These are phyloP conservation scores for Epichloe hybrida DNA, from an alignment of 2,329 filamentous ascomycete species.

Conservation along the genomic window DNA sequence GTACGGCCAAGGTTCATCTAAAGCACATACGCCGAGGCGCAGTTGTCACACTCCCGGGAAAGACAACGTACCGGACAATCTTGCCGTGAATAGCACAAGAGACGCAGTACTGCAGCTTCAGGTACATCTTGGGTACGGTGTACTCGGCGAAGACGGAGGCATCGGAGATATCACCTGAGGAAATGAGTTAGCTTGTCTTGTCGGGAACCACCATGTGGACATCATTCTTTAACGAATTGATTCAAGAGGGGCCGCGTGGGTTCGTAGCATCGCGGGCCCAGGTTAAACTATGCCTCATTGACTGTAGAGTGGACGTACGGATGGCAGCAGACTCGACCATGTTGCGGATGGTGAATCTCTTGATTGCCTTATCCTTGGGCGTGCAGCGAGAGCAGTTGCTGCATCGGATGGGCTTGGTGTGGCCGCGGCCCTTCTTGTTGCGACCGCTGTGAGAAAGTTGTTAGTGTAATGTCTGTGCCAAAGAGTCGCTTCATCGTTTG, in stretches of 20 bases:
- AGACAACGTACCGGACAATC: constrained; percentile 92
- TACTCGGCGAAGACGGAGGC: constrained; percentile 99
- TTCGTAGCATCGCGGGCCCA: background rate
- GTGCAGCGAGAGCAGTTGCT: constrained; percentile 69
- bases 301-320: constrained; percentile 51
- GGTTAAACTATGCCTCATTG: background rate
- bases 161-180: constrained; percentile 96
- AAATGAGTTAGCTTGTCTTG: constrained; percentile 1
- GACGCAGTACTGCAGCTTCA: constrained; percentile 99
- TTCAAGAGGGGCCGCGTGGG: background rate
- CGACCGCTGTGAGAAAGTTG: constrained; percentile 53
- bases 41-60: constrained; percentile 46
- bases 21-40: constrained; percentile 34
- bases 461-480: constrained; percentile 9
- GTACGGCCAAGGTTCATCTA: constrained; percentile 49
- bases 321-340: constrained; percentile 99
- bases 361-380: constrained; percentile 99
- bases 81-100: constrained; percentile 99
- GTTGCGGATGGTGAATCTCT: constrained; percentile 99
- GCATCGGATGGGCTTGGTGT: constrained; percentile 95
- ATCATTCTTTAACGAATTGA: constrained; percentile 3
- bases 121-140: constrained; percentile 99
- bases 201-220: background rate
- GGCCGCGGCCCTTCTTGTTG: constrained; percentile 99
- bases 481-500: background rate